Percentiles rank a stretch among this genome's conserved stretches.
Evolutionary conservation across 768 basidiomycete genomes (phyloP).

Genomic region (Neoboletus magnificus): DNA sequence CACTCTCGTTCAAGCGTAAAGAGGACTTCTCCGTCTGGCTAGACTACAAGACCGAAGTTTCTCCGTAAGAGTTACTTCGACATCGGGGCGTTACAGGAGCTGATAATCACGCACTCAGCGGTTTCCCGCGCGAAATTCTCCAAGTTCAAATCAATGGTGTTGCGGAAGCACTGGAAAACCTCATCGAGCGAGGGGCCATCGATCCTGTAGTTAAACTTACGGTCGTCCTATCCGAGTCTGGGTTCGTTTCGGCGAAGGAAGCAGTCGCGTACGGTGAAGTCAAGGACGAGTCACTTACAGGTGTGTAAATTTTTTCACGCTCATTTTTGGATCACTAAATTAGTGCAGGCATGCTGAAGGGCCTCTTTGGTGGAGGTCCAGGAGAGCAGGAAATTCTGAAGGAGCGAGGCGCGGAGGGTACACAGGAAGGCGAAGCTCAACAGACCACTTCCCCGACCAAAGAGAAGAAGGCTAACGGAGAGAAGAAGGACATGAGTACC

Average conservation of each 20-base stretch:
- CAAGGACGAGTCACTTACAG: slow-evolving; percentile 75
- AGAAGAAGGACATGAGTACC: slow-evolving; percentile 48
- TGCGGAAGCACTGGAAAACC: slow-evolving; percentile 70
- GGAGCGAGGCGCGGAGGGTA: slow-evolving; percentile 20
- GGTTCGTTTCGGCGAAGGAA: slow-evolving; percentile 76
- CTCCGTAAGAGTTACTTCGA: slow-evolving; percentile 46
- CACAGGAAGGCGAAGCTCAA: slow-evolving; percentile 31
- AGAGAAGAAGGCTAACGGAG: slow-evolving; percentile 37
- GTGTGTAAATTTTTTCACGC: slow-evolving; percentile 35
- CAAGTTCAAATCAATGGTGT: slow-evolving; percentile 74
- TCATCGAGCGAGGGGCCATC: slow-evolving; percentile 75
- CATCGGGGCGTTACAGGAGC: background rate
- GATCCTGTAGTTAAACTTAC: slow-evolving; percentile 89
- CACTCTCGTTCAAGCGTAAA: slow-evolving; percentile 78
- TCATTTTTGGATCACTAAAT: slow-evolving; percentile 10
- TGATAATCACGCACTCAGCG: slow-evolving; percentile 38
- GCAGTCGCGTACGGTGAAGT: slow-evolving; percentile 78
- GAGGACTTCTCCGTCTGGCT: slow-evolving; percentile 80
- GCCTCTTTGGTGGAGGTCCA: slow-evolving; percentile 69
- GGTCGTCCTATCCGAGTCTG: slow-evolving; percentile 78
- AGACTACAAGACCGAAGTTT: slow-evolving; percentile 64
- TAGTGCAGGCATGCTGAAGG: slow-evolving; percentile 74
- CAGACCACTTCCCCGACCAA: slow-evolving; percentile 27
- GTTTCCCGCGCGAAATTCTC: slow-evolving; percentile 69
- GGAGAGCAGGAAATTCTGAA: slow-evolving; percentile 33